Evolutionary conservation across 306 rosid species (phyloP).

Genomic region (Dryas octopetala): DNA sequence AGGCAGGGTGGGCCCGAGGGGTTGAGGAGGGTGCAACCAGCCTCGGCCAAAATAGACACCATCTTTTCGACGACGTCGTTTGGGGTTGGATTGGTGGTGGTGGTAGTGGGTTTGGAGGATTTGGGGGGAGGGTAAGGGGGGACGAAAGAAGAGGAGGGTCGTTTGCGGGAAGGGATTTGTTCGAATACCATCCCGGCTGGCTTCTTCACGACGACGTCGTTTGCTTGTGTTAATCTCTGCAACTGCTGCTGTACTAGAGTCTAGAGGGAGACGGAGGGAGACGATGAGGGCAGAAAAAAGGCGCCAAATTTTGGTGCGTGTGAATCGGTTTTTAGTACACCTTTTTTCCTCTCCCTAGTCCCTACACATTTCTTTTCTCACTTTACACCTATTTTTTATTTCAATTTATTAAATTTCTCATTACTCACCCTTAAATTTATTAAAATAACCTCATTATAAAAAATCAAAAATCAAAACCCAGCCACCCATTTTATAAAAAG

Average conservation of each 20-base stretch:
- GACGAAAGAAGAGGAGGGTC: conserved; percentile 28
- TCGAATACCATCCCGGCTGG: conserved; percentile 29
- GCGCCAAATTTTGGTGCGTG: conserved; percentile 16
- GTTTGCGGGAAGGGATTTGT: conserved; percentile 33
- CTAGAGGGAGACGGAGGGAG: not conserved
- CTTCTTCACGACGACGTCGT: conserved; percentile 4
- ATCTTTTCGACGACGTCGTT: conserved; percentile 24
- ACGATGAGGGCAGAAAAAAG: not conserved
- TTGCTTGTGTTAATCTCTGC: not conserved
- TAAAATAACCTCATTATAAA: no score
- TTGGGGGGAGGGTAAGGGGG: conserved; percentile 31
- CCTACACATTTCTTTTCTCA: no score
- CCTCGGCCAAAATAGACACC: conserved; percentile 36
- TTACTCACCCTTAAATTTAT: no score
- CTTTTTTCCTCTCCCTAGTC: no score
- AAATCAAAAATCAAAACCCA: no score
- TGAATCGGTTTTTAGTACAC: no score
- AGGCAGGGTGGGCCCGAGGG: conserved; percentile 42
- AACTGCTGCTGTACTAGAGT: not conserved
- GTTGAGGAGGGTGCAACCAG: conserved; percentile 40
- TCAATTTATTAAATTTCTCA: no score
- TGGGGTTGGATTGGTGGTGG: not conserved
- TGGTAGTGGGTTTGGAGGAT: conserved; percentile 26
- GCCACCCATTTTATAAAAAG: no score
- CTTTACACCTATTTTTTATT: no score